Percentiles rank a stretch among this genome's conserved stretches.
These are phyloP conservation scores for Erysiphe pulchra DNA, from an alignment of 2,329 filamentous ascomycete genomes.

Conservation along the genomic window DNA sequence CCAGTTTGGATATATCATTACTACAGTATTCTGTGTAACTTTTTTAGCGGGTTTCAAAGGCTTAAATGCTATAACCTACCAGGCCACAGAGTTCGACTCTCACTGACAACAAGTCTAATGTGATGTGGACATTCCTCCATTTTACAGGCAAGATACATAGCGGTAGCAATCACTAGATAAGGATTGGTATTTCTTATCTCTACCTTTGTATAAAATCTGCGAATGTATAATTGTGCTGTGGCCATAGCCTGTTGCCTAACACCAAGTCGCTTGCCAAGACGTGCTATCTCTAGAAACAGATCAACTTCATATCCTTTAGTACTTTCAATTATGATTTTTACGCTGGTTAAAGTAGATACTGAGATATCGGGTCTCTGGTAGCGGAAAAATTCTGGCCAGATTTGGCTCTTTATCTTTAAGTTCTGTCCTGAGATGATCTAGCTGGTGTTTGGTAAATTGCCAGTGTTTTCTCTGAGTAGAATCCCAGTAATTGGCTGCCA, in stretches of 20 bases:
- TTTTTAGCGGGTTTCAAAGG: neutral
- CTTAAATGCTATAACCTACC: conserved; percentile 17
- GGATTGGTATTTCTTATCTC: conserved; percentile 85
- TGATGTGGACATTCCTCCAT: conserved; percentile 96
- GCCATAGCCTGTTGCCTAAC: conserved; percentile 80
- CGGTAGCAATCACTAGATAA: conserved; percentile 77
- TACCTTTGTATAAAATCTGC: conserved; percentile 75
- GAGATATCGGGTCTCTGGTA: conserved; percentile 60
- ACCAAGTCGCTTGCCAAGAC: conserved; percentile 60
- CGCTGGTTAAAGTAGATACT: conserved; percentile 84
- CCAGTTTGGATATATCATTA: conserved; percentile 39
- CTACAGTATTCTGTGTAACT: conserved; percentile 26
- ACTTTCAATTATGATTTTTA: conserved; percentile 19
- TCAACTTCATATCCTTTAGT: neutral
- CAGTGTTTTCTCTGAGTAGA: conserved; percentile 78
- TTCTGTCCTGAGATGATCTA: conserved; percentile 47
- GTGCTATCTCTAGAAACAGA: conserved; percentile 38
- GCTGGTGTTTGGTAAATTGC: conserved; percentile 66
- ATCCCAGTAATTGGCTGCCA: conserved; percentile 64
- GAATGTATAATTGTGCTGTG: conserved; percentile 83
- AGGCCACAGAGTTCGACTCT: conserved; percentile 67
- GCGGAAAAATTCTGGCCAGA: conserved; percentile 50
- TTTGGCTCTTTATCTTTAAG: conserved; percentile 53
- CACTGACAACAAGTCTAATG: conserved; percentile 68
- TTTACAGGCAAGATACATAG: conserved; percentile 86